Evolutionary conservation across 306 rosid genomes (phyloP), one percentile per base, ranked within the genome.

Genomic region (Spatholobus suberectus): DNA sequence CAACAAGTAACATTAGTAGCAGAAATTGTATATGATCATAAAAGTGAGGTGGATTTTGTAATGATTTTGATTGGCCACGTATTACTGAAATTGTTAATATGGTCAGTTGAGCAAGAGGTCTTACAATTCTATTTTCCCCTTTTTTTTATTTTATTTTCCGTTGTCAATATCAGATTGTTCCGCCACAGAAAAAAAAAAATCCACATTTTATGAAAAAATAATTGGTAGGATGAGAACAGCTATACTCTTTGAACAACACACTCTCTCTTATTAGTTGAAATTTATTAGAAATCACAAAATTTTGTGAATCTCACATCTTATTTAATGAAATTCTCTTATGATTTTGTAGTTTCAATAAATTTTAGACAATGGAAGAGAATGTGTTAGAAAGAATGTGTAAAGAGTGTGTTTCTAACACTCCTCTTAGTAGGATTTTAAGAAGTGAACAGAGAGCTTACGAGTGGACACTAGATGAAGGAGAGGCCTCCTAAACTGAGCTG

Each of bases 401-500:
- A n/a, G n/a, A n/a, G n/a, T n/a, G n/a, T n/a, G n/a, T n/a, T n/a
- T n/a, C n/a, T n/a, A n/a, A n/a, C n/a, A n/a, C n/a, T n/a, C n/a
- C n/a, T n/a, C n/a, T n/a, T n/a, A n/a, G 26, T 6, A 12, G 37
- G 34, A 27, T 57, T 52, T 47, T 23, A 37, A 41, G 23, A 73
- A 3, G 13, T n/a, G 35, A 58, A 18, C 3, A 46, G 17, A 6
- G 35, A 63, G 49, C 66, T 66, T 77, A 87, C 90, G 12, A 72
- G 71, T 37, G 18, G 82, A 76, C 12, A 18, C 73, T 8, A 76
- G 41, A 80, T 87, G 58, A 51, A 77, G 71, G 49, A 55, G 54
- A 70, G 90, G 87, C 52, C 35, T 65, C 55, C 81, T 66, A 40
- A 37, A 76, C 20, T 65, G 70, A 46, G 84, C 78, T 37, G 90